Evolutionary conservation across 164 flowering plant species (phyloP).

Genomic region (Cinnamomum chago): DNA sequence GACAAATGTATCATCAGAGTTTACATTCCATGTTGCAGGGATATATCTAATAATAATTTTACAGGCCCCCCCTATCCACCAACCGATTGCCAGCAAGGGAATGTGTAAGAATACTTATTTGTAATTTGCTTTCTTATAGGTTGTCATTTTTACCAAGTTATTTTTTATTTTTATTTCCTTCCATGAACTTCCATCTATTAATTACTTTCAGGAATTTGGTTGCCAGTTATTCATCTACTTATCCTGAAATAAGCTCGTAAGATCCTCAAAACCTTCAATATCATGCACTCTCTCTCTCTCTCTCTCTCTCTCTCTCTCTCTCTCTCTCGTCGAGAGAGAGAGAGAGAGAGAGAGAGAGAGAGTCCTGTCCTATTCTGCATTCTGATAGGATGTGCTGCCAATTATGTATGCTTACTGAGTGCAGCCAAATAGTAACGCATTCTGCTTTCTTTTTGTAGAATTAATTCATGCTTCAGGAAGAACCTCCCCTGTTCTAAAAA

Average conservation of each 20-base stretch:
- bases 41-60: constrained; percentile 21
- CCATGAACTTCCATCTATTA: not conserved
- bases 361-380: not conserved
- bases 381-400: not conserved
- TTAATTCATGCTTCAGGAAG: constrained; percentile 25
- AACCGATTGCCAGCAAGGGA: not conserved
- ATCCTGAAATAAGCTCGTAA: not conserved
- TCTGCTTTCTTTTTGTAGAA: constrained; percentile 1
- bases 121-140: not conserved
- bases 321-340: no score
- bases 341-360: no score
- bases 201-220: constrained; percentile 12
- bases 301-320: no score
- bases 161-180: not conserved
- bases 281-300: no score
- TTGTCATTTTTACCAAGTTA: not conserved
- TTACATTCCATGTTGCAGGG: constrained; percentile 13
- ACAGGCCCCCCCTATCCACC: not conserved
- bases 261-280: not conserved
- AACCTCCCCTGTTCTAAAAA: constrained; percentile 28
- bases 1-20: not conserved
- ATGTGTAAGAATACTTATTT: constrained; percentile 3
- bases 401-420: not conserved
- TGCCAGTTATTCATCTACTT: constrained; percentile 8
- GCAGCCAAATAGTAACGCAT: not conserved